phyloP scores from a whole-genome alignment of 2,329 filamentous ascomycete species.

The Claviceps sp. region DNA sequence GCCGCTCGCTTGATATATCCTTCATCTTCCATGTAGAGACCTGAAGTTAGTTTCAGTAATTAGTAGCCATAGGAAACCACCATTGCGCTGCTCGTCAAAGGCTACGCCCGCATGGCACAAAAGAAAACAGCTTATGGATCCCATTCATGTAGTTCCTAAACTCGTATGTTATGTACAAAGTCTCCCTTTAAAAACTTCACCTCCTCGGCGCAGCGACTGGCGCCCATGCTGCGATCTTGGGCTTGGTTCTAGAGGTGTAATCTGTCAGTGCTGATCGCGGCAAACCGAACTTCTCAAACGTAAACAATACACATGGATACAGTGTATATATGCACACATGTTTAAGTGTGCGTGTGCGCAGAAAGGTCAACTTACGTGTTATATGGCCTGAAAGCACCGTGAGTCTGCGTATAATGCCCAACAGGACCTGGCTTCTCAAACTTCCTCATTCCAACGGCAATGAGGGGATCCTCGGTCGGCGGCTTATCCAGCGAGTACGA shows the following conservation, averaged over 20 bases:
- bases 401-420: conserved; percentile 61
- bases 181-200: conserved; percentile 10
- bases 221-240: conserved; percentile 41
- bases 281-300: too few relatives aligned
- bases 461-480: conserved; percentile 60
- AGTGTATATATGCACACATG: too few relatives aligned
- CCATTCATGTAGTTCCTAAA: conserved; percentile 2
- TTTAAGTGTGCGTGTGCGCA: too few relatives aligned
- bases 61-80: too few relatives aligned
- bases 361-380: conserved; percentile 61
- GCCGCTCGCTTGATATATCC: too few relatives aligned
- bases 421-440: conserved; percentile 66
- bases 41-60: too few relatives aligned
- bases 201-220: conserved; percentile 25
- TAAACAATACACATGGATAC: too few relatives aligned
- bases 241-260: conserved; percentile 30
- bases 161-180: conserved; percentile 17
- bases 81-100: too few relatives aligned
- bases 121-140: not conserved
- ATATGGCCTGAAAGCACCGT: conserved; percentile 82
- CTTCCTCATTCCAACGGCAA: conserved; percentile 50
- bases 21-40: too few relatives aligned
- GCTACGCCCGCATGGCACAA: not conserved
- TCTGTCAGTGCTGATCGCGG: conserved; percentile 5
- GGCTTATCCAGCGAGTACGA: conserved; percentile 84